phyloP scores from a whole-genome alignment of 208 protist species.

The Leishmania mexicana region DNA sequence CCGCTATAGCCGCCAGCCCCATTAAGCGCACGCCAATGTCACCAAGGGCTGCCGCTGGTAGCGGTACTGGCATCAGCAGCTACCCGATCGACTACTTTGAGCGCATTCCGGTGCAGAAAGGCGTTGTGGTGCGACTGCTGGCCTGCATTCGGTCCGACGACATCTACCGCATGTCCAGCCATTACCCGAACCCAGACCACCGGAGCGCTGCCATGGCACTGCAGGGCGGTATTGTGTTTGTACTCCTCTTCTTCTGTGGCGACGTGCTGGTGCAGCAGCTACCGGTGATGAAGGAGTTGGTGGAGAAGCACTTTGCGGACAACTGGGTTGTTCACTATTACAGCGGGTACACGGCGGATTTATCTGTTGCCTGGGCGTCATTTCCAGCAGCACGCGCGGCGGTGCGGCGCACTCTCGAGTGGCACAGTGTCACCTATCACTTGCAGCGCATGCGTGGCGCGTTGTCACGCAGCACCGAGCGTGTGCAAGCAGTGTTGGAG shows the following conservation, averaged over 20 bases:
- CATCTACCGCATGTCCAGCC: slow-evolving; percentile 94
- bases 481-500: slow-evolving; percentile 50
- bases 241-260: slow-evolving; percentile 98
- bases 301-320: slow-evolving; percentile 98
- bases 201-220: slow-evolving; percentile 90
- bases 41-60: not conserved
- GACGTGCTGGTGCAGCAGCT: slow-evolving; percentile 89
- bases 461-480: slow-evolving; percentile 44
- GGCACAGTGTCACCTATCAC: slow-evolving; percentile 77
- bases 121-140: slow-evolving; percentile 91
- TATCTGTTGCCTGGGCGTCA: slow-evolving; percentile 89
- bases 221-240: slow-evolving; percentile 95
- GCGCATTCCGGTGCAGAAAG: slow-evolving; percentile 67
- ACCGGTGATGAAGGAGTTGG: slow-evolving; percentile 97
- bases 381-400: slow-evolving; percentile 94
- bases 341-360: slow-evolving; percentile 96
- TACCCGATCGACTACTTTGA: slow-evolving; percentile 96
- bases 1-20: not conserved
- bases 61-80: slow-evolving; percentile 32
- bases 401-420: slow-evolving; percentile 89
- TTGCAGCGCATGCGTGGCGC: slow-evolving; percentile 44
- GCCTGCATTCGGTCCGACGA: slow-evolving; percentile 95
- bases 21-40: not conserved
- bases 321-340: slow-evolving; percentile 99
- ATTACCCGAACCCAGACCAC: slow-evolving; percentile 96